These are phyloP conservation scores for Trichocladium uniseriatum DNA, from an alignment of 495 filamentous ascomycete genomes.

Conservation along the genomic window DNA sequence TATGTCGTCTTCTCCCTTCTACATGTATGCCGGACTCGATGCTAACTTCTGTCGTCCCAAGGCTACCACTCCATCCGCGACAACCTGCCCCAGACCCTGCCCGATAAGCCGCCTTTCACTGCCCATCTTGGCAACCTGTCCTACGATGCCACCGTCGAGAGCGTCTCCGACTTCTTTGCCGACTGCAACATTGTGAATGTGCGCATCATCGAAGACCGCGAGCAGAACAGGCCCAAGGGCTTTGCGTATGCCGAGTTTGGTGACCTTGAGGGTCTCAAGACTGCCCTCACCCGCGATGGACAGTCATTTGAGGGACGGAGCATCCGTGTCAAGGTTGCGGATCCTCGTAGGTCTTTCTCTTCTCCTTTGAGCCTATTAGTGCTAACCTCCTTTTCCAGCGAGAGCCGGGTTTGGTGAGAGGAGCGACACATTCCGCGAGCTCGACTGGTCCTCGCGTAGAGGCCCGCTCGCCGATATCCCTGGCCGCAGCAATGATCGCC, in stretches of 20 bases:
- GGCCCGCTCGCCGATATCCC: slow-evolving; percentile 74
- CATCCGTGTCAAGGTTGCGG: slow-evolving; percentile 64
- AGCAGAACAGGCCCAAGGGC: slow-evolving; percentile 86
- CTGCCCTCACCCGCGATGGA: slow-evolving; percentile 74
- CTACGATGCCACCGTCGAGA: slow-evolving; percentile 75
- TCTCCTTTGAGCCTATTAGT: slow-evolving; percentile 1
- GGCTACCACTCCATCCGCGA: slow-evolving; percentile 63
- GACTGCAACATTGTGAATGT: slow-evolving; percentile 80
- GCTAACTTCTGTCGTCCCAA: slow-evolving; percentile 7
- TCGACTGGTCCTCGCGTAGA: slow-evolving; percentile 55
- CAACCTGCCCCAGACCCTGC: slow-evolving; percentile 62
- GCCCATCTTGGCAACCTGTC: slow-evolving; percentile 94
- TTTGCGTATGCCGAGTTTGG: slow-evolving; percentile 96
- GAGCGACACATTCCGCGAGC: slow-evolving; percentile 54
- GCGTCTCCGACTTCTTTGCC: slow-evolving; percentile 75
- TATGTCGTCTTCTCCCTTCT: slow-evolving; percentile 12
- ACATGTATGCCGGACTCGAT: background rate
- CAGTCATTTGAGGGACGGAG: slow-evolving; percentile 72
- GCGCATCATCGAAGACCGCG: slow-evolving; percentile 89
- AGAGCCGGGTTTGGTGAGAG: slow-evolving; percentile 47
- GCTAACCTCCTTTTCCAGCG: slow-evolving; percentile 42
- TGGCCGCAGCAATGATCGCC: slow-evolving; percentile 40
- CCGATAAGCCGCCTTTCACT: slow-evolving; percentile 85
- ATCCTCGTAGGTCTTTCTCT: slow-evolving; percentile 31
- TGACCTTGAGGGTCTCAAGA: slow-evolving; percentile 80